These are phyloP conservation scores for Penicillium steckii DNA, from an alignment of 495 filamentous ascomycete species.

Conservation along the genomic window DNA sequence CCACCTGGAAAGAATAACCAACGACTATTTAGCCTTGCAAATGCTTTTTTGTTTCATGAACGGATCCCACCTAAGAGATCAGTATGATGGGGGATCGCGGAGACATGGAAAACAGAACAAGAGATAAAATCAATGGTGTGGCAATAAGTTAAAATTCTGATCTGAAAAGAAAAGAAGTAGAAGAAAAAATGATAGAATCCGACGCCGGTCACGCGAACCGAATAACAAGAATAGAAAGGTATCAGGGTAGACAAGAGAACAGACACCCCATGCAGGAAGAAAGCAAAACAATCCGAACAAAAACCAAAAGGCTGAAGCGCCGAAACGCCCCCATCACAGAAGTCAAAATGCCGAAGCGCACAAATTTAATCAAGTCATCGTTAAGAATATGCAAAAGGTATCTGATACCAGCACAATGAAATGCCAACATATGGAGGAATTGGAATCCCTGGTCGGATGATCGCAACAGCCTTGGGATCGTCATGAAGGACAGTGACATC, in stretches of 20 bases:
- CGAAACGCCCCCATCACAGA: slow-evolving; percentile 38
- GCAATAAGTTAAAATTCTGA: slow-evolving; percentile 26
- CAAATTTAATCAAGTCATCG: slow-evolving; percentile 44
- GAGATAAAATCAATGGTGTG: slow-evolving; percentile 9
- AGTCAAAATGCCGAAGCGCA: slow-evolving; percentile 40
- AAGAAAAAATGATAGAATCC: slow-evolving; percentile 27
- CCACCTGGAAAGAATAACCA: neutral
- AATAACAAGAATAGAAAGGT: slow-evolving; percentile 33
- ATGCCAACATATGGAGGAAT: slow-evolving; percentile 46
- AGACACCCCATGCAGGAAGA: slow-evolving; percentile 31
- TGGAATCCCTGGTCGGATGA: slow-evolving; percentile 26
- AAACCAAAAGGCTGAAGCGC: slow-evolving; percentile 31
- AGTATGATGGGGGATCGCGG: neutral
- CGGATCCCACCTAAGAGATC: neutral
- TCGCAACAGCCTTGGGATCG: slow-evolving; percentile 25
- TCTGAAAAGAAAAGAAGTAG: slow-evolving; percentile 20
- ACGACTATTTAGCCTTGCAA: neutral
- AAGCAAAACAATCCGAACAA: slow-evolving; percentile 23
- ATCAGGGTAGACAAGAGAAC: slow-evolving; percentile 31
- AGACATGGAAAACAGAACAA: slow-evolving; percentile 8
- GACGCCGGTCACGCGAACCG: slow-evolving; percentile 31
- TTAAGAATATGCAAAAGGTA: slow-evolving; percentile 48
- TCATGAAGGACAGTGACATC: slow-evolving; percentile 25
- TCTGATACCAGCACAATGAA: slow-evolving; percentile 45
- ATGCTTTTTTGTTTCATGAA: neutral